These are phyloP conservation scores for Scenedesmus sp. DNA, from an alignment of 163 green algal species.

Conservation along the genomic window DNA sequence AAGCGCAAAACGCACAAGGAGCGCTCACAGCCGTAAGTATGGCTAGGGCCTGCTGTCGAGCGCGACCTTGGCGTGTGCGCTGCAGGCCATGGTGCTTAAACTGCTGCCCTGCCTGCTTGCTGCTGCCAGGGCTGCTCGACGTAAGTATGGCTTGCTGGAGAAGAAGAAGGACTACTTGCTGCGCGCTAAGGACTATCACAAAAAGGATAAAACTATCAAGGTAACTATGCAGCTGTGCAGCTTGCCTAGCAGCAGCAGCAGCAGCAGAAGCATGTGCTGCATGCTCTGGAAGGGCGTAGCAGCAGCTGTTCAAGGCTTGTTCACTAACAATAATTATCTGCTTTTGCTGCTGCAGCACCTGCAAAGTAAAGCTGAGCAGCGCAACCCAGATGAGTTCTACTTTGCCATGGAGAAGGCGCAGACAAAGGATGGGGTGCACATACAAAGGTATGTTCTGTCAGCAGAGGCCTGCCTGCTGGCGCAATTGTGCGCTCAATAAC, in stretches of 20 bases:
- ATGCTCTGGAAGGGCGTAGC: not conserved
- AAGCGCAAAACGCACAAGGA: constrained; percentile 97
- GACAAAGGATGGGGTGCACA: constrained; percentile 89
- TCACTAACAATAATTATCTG: not conserved
- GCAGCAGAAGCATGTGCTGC: not conserved
- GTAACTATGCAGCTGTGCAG: constrained; percentile 50
- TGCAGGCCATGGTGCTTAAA: not conserved
- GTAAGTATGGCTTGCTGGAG: constrained; percentile 93
- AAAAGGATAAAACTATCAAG: constrained; percentile 93
- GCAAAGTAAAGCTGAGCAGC: constrained; percentile 92
- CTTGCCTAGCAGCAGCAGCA: not conserved
- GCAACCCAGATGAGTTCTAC: constrained; percentile 99
- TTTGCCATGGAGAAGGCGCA: constrained; percentile 94
- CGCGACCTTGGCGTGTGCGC: not conserved
- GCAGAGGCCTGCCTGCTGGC: not conserved
- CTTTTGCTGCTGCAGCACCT: constrained; percentile 68
- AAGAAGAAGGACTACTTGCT: constrained; percentile 99
- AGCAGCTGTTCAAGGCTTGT: not conserved
- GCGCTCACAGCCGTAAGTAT: constrained; percentile 93
- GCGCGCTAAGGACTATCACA: constrained; percentile 94
- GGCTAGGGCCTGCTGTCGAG: not conserved
- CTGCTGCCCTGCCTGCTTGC: constrained; percentile 11
- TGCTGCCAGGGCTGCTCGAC: constrained; percentile 76
- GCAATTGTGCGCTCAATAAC: not conserved
- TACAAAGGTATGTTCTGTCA: constrained; percentile 60